Conservation (phyloP, 139 green algal species). For the Volvox reticuliferus region DNA sequence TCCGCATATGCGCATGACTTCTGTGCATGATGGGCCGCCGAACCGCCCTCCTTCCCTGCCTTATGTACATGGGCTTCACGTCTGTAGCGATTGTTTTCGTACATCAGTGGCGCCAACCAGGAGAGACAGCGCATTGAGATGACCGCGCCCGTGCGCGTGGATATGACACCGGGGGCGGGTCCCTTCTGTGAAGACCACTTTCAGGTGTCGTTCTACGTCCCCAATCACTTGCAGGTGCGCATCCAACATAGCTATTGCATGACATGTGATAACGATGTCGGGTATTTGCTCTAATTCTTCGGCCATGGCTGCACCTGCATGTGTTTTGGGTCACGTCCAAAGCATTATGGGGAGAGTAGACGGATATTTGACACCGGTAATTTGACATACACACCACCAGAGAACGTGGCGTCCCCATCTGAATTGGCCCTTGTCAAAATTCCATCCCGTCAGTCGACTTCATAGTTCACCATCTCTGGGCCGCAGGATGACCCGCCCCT, state of each 20-base stretch:
- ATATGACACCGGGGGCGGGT: slow-evolving; percentile 48
- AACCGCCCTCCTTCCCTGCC: not conserved
- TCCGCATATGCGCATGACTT: not conserved
- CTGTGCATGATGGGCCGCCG: not conserved
- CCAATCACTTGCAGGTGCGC: slow-evolving; percentile 74
- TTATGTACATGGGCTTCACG: not conserved
- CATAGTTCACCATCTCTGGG: not conserved
- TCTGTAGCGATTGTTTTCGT: slow-evolving; percentile 62
- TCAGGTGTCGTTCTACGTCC: slow-evolving; percentile 83
- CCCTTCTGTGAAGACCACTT: slow-evolving; percentile 78
- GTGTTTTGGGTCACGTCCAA: too few species aligned
- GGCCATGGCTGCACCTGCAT: too few species aligned
- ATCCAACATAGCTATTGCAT: not conserved
- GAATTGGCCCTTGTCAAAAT: too few species aligned
- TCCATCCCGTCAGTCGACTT: too few species aligned
- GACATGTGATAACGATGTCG: too few species aligned
- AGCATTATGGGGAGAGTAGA: too few species aligned
- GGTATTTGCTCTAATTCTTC: too few species aligned
- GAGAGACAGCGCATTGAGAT: slow-evolving; percentile 73
- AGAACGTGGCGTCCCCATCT: too few species aligned
- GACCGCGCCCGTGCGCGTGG: slow-evolving; percentile 74
- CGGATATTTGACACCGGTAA: too few species aligned
- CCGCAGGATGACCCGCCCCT: slow-evolving; percentile 64
- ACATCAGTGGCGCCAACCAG: slow-evolving; percentile 79
- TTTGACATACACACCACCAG: too few species aligned